Evolutionary conservation across 805 yeast genomes (phyloP).

Genomic region (Nakazawaea ernobii): DNA sequence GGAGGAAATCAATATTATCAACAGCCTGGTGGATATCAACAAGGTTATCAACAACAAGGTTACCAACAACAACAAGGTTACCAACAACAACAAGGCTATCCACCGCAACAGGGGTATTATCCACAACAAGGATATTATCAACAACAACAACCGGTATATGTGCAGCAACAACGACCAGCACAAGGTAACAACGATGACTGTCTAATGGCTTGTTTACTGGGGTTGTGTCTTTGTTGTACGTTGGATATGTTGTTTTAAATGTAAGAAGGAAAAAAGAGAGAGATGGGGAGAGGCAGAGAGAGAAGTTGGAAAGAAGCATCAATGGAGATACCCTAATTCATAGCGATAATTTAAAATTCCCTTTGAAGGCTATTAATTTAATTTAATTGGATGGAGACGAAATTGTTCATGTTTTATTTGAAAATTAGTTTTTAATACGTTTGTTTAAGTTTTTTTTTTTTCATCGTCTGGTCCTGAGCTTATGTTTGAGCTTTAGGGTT

Average conservation of each 20-base stretch:
- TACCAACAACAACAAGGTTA: slow-evolving; percentile 25
- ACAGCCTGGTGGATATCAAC: slow-evolving; percentile 1
- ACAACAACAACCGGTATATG: slow-evolving; percentile 46
- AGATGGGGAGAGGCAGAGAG: neutral
- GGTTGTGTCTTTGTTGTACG: slow-evolving; percentile 51
- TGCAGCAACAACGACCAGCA: slow-evolving; percentile 45
- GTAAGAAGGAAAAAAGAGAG: neutral
- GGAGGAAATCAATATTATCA: neutral
- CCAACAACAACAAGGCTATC: slow-evolving; percentile 19
- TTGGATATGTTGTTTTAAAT: slow-evolving; percentile 41
- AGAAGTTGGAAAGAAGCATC: neutral
- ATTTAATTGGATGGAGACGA: no score
- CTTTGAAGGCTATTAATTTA: no score
- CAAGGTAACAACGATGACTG: slow-evolving; percentile 33
- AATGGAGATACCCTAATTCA: no score
- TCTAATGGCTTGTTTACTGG: slow-evolving; percentile 48
- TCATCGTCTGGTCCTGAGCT: no score
- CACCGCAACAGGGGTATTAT: slow-evolving; percentile 20
- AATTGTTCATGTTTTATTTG: no score
- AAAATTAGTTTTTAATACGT: no score
- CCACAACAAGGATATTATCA: slow-evolving; percentile 32
- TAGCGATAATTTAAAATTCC: no score
- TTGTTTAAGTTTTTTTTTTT: no score
- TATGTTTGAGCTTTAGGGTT: no score
- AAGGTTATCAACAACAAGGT: slow-evolving; percentile 13